Base-by-base conservation (phyloP, 163 green algal genomes). In the Coccomyxa subellipsoidea region DNA sequence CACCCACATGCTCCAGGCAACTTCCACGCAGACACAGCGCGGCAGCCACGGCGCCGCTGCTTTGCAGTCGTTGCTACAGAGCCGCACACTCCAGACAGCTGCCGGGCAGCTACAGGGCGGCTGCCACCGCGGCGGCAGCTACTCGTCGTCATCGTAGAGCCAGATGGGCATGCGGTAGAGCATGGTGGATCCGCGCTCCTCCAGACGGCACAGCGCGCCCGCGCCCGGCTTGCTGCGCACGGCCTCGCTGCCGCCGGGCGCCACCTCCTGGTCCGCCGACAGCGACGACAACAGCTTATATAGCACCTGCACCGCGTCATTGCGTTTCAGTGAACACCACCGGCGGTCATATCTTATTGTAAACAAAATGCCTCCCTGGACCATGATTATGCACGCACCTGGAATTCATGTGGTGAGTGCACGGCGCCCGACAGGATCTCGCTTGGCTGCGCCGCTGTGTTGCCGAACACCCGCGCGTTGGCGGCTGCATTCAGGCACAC, bases 121-220 rank as follows among this genome's bases (percentile, higher is more conserved):
- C n/a, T n/a, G n/a, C n/a, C n/a, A n/a, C n/a, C n/a, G n/a, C n/a
- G n/a, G n/a, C n/a, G n/a, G n/a, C n/a, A n/a, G n/a, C n/a, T 37
- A 80, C 31, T 69, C 53, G 18, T 81, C 77, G 77, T 69, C 53
- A 32, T 81, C 77, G 47, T 81, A 81, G 25, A 81, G 47, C 80
- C 80, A 78, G 31, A 79, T 73, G 39, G 70, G 70, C 80, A 83
- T 83, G 69, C 80, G 70, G 31, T 79, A 83, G 15, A 78, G 32
- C 37, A 78, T 38, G 32, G 69, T 71, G 80, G 10, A 53, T 38
- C 70, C 70, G 21, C 36, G 69, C 29, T 83, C 37, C 15, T 79
- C 70, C 54, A 69, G 29, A 54, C 21, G 78, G 78, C 29, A 69
- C 36, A 80, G 76, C 76, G 76, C 76, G 4, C 31, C 76, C 70